Evolutionary conservation across 2,329 filamentous ascomycete genomes (phyloP).

Genomic region (Claviceps arundinis): DNA sequence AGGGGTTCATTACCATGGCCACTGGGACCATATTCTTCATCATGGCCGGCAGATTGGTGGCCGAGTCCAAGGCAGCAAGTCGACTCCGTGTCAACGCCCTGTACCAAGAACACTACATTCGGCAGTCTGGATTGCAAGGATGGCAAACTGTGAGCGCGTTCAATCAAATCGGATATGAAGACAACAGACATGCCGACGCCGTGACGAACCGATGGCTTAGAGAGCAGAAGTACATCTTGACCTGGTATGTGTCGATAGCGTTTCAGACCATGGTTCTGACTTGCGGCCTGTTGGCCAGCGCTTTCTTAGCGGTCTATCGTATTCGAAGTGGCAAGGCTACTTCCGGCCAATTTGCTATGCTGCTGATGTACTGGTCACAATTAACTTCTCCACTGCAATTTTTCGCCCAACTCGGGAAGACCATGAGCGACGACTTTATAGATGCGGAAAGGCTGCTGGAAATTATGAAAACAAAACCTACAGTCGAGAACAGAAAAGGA

Average conservation of each 20-base stretch:
- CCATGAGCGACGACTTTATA: constrained; percentile 42
- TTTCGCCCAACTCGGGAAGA: constrained; percentile 46
- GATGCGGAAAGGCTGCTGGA: constrained; percentile 44
- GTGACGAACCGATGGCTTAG: constrained; percentile 28
- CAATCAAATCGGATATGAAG: constrained; percentile 45
- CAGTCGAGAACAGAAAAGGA: constrained; percentile 36
- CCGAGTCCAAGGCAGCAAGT: constrained; percentile 33
- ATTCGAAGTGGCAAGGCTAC: constrained; percentile 47
- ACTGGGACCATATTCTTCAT: constrained; percentile 44
- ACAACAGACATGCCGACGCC: constrained; percentile 37
- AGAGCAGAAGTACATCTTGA: constrained; percentile 25
- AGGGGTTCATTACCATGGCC: constrained; percentile 47
- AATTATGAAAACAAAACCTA: constrained; percentile 44
- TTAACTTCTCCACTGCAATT: constrained; percentile 58
- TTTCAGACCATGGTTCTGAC: constrained; percentile 52
- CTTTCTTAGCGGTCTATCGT: constrained; percentile 49
- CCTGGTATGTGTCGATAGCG: constrained; percentile 38
- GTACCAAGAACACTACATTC: constrained; percentile 42
- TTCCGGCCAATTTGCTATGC: constrained; percentile 55
- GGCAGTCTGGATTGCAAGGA: constrained; percentile 41
- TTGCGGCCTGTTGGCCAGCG: constrained; percentile 52
- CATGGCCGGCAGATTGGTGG: constrained; percentile 38
- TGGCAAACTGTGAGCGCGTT: constrained; percentile 48
- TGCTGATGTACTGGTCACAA: constrained; percentile 63
- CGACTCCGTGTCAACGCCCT: constrained; percentile 37